These are phyloP conservation scores for Aspergillus haitiensis DNA, from an alignment of 495 filamentous ascomycete genomes.

Conservation along the genomic window DNA sequence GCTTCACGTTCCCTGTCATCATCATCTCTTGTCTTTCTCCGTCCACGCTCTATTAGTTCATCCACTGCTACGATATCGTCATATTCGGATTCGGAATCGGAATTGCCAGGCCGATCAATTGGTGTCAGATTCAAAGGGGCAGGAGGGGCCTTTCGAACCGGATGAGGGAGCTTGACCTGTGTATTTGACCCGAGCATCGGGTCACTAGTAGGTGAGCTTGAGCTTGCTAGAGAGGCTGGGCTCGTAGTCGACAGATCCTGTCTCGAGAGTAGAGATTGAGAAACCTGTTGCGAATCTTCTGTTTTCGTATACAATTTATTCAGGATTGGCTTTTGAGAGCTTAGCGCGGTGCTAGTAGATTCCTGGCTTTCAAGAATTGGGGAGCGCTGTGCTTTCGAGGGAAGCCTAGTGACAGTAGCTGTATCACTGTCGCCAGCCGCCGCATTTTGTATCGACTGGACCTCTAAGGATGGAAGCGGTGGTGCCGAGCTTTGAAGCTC, in stretches of 20 bases:
- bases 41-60: slow-evolving; percentile 66
- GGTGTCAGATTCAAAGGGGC: slow-evolving; percentile 73
- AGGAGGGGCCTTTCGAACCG: slow-evolving; percentile 77
- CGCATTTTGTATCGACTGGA: slow-evolving; percentile 15
- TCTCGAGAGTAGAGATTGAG: slow-evolving; percentile 17
- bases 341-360: slow-evolving; percentile 8
- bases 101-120: slow-evolving; percentile 48
- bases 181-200: slow-evolving; percentile 21
- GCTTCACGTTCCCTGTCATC: slow-evolving; percentile 80
- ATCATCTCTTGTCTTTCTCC: slow-evolving; percentile 82
- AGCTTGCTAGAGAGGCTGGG: slow-evolving; percentile 22
- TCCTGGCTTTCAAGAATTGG: slow-evolving; percentile 5
- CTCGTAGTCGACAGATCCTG: slow-evolving; percentile 24
- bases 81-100: slow-evolving; percentile 79
- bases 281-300: slow-evolving; percentile 9
- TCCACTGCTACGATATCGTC: slow-evolving; percentile 71
- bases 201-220: slow-evolving; percentile 22
- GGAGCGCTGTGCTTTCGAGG: slow-evolving; percentile 3
- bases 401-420: background rate
- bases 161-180: slow-evolving; percentile 45
- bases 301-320: slow-evolving; percentile 5
- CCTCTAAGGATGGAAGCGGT: slow-evolving; percentile 43
- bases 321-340: slow-evolving; percentile 8
- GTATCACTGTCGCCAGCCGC: slow-evolving; percentile 6
- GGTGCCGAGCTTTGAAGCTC: slow-evolving; percentile 59